Base-by-base conservation (phyloP, 2,329 filamentous ascomycete genomes). In the Exserohilum rostratum region DNA sequence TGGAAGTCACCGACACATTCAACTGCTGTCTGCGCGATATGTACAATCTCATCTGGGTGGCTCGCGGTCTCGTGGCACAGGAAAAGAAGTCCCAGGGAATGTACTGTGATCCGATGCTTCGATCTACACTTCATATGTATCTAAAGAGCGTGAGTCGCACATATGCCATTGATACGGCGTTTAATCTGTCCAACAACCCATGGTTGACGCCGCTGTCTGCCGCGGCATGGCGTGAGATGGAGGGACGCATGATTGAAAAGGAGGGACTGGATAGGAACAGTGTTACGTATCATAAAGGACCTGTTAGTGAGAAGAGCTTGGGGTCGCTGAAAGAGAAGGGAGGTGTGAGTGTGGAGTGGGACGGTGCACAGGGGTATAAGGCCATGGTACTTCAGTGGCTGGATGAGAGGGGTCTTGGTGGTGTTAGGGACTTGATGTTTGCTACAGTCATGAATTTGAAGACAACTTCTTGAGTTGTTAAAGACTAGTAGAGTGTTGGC, bases 1-100 rank as follows among this genome's bases (percentile, higher is more conserved):
- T 52, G 61, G 42, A 65, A 67, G 59, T 57, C 40, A 74, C 73
- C 35, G 84, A 86, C 60, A 77, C 83, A 20, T 93, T 95, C 77
- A 96, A 96, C 71, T 88, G 88, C 18, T 92, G 89, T 70, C 82
- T 96, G 29, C 93, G 95, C 86, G 91, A 96, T 69, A 83, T 92
- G 29, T 93, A 90, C 78, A 96, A 96, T 70, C 86, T 90, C 46
- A 73, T 95, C 42, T 96, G 91, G 91, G 85, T 90, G 7, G 84
- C 85, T 18, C 85, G 87, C 11, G 91, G 88, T 1, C 88, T 96
- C 55, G 85, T 85, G 53, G 77, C 78, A 11, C 78, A 55, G 1
- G 90, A 93, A 60, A 77, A 82, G n/a, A 85, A 86, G 64, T 79
- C 83, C 3, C 65, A 81, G 13, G 85, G 83, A 3, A 83, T 85